Conservation (phyloP, 768 basidiomycete genomes). For the Mycena galopus region DNA sequence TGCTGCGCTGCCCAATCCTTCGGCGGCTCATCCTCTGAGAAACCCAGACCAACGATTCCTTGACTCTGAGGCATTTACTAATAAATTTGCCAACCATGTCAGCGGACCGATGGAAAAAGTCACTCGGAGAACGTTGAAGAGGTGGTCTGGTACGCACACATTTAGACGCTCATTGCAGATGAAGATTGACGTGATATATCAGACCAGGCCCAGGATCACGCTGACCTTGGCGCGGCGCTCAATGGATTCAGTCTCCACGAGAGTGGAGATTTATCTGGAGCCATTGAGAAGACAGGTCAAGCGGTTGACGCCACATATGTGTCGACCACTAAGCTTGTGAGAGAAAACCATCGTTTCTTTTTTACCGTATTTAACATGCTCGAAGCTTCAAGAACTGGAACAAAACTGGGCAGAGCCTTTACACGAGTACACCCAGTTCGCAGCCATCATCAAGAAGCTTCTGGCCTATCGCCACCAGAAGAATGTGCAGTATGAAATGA, state of each 20-base stretch:
- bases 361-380: slow-evolving; percentile 23
- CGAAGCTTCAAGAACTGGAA: slow-evolving; percentile 92
- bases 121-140: slow-evolving; percentile 89
- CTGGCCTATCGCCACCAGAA: slow-evolving; percentile 97
- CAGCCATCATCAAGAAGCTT: slow-evolving; percentile 92
- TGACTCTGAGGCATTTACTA: slow-evolving; percentile 96
- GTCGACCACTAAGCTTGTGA: slow-evolving; percentile 89
- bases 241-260: slow-evolving; percentile 96
- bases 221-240: slow-evolving; percentile 90
- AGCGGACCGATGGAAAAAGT: slow-evolving; percentile 96
- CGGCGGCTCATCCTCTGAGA: slow-evolving; percentile 88
- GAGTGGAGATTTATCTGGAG: slow-evolving; percentile 75
- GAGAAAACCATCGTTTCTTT: slow-evolving; percentile 40
- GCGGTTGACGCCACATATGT: slow-evolving; percentile 95
- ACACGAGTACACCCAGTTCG: slow-evolving; percentile 96
- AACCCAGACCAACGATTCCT: slow-evolving; percentile 95
- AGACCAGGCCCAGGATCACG: slow-evolving; percentile 90
- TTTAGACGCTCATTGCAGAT: slow-evolving; percentile 11
- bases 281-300: slow-evolving; percentile 97
- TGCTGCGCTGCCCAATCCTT: slow-evolving; percentile 89
- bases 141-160: slow-evolving; percentile 85
- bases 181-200: slow-evolving; percentile 22
- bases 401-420: slow-evolving; percentile 96
- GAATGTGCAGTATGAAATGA: slow-evolving; percentile 98
- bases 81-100: slow-evolving; percentile 94